These are phyloP conservation scores for Schwanniomyces pseudopolymorphus DNA, from an alignment of 805 yeast species.

Conservation along the genomic window DNA sequence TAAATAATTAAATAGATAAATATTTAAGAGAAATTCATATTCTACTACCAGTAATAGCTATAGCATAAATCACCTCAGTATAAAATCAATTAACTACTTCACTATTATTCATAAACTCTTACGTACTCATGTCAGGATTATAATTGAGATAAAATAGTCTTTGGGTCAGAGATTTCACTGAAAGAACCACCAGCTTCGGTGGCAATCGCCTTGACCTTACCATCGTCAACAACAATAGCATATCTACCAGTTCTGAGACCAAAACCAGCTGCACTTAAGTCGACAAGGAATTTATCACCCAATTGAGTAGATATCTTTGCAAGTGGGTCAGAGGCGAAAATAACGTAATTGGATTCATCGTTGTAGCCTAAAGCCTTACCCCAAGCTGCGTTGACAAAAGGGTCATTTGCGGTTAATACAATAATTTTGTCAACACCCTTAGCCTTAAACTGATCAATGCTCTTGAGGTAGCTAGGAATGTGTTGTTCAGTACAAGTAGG, in stretches of 20 bases:
- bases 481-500: conserved; percentile 76
- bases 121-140: not conserved
- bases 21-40: too few species aligned
- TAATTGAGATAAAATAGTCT: conserved; percentile 16
- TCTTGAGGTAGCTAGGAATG: conserved; percentile 62
- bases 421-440: conserved; percentile 65
- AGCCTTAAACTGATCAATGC: conserved; percentile 48
- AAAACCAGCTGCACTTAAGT: conserved; percentile 52
- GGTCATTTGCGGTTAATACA: conserved; percentile 67
- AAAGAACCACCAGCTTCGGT: conserved; percentile 25
- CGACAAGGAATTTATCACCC: conserved; percentile 52
- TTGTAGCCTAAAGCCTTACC: conserved; percentile 49
- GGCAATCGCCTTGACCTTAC: conserved; percentile 34
- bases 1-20: too few species aligned
- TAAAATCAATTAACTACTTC: not conserved
- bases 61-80: not conserved
- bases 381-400: conserved; percentile 73
- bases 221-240: conserved; percentile 63
- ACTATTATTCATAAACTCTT: not conserved
- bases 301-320: conserved; percentile 57
- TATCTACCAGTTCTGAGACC: conserved; percentile 68
- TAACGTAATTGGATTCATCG: conserved; percentile 32
- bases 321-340: conserved; percentile 68
- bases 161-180: conserved; percentile 23
- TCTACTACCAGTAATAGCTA: too few species aligned